Base-by-base conservation (phyloP, 345 rosid genomes). In the Bruguiera gymnorhiza region DNA sequence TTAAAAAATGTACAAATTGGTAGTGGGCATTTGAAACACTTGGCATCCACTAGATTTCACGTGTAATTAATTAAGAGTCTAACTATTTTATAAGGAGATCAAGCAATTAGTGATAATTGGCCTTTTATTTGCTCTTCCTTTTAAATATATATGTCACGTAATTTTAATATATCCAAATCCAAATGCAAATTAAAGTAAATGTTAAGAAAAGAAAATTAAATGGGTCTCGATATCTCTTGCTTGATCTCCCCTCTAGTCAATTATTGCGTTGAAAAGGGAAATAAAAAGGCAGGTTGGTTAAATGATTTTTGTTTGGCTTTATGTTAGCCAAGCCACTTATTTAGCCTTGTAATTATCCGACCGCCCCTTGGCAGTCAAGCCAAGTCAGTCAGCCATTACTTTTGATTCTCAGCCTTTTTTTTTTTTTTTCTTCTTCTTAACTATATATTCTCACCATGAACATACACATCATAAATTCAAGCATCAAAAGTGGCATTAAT, bases 241-340 rank as follows among this genome's bases (percentile, higher is more conserved):
- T 27, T 8, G n/a, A 48, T 69, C 6, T 39, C 53, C 30, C 51
- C 19, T 11, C 8, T 2, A 27, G 55, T 55, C 21, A 37, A 68
- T 73, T 51, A 68, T 70, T 51, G 43, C 69, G 70, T 64, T 68
- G 67, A 70, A 69, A 66, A 55, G 57, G 36, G 58, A 29, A 58
- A 74, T 23, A 9, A 67, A 66, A 30, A 65, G 69, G 61, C 29
- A 50, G 34, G 71, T 53, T 65, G 68, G 74, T 21, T 26, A 6
- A 60, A 75, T 75, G 74, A 68, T 71, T 69, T 69, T 65, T 60
- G 70, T 73, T 59, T 46, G 60, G 1, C 72, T 63, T 78, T 66
- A 29, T 26, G 50, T 50, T 31, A 67, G 11, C 58, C 72, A 36
- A 36, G 70, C 65, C 60, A 52, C 67, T 68, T 57, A 52, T 56